Evolutionary conservation across 2,329 filamentous ascomycete genomes (phyloP).

Genomic region (Rosellinia necatrix): DNA sequence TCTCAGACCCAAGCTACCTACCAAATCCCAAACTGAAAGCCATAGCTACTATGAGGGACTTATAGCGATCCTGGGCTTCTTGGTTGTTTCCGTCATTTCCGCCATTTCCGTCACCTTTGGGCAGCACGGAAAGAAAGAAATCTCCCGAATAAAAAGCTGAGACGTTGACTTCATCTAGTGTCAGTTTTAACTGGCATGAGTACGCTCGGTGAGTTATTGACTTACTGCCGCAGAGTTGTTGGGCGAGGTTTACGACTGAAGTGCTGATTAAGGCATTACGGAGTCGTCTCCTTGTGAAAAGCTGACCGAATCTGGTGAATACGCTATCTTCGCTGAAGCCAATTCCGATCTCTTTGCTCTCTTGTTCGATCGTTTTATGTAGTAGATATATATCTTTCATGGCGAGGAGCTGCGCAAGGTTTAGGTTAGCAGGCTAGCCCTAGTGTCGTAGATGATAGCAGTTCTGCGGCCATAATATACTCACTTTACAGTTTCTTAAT

Average conservation of each 20-base stretch:
- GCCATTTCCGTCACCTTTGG: not conserved
- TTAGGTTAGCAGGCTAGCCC: not conserved
- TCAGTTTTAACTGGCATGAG: not conserved
- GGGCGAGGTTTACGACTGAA: conserved; percentile 2
- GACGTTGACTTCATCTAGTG: conserved; percentile 6
- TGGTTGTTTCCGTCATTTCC: not conserved
- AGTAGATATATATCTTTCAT: conserved; percentile 13
- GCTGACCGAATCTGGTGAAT: not conserved
- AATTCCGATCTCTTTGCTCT: not conserved
- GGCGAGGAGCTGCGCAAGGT: conserved; percentile 1
- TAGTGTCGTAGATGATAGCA: not conserved
- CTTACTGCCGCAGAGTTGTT: conserved; percentile 14
- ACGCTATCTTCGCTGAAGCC: not conserved
- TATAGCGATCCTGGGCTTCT: not conserved
- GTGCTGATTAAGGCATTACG: conserved; percentile 10
- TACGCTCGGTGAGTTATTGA: not conserved
- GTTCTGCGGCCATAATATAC: not conserved
- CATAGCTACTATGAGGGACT: too few relatives aligned
- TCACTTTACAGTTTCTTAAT: conserved; percentile 7
- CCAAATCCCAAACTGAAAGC: conserved; percentile 5
- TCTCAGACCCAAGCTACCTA: not conserved
- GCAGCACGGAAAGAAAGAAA: not conserved
- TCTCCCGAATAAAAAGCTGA: conserved; percentile 4
- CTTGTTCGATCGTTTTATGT: conserved; percentile 7
- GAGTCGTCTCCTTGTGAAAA: conserved; percentile 9